A percentile compares a stretch with the other conserved stretches of the same genome.
Conservation (phyloP, 192 early-diverging fungal genomes). For the Linnemannia exigua region DNA sequence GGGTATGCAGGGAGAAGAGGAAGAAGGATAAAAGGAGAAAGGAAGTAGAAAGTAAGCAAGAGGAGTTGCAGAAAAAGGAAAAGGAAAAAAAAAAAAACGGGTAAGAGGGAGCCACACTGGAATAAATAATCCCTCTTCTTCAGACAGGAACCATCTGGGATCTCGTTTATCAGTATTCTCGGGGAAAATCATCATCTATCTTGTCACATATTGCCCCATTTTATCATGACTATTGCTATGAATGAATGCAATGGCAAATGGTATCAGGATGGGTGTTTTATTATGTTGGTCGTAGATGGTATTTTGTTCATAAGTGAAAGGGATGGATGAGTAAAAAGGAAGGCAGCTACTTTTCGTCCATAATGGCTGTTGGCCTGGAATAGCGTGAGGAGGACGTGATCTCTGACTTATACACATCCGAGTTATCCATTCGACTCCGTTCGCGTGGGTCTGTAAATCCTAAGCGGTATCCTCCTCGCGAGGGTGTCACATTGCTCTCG, state of each 20-base stretch:
- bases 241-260: too few relatives aligned
- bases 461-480: slow-evolving; percentile 27
- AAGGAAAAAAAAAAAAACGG: neutral
- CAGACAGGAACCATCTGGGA: neutral
- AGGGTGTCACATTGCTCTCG: slow-evolving; percentile 19
- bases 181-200: neutral
- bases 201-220: neutral
- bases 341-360: slow-evolving; percentile 42
- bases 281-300: slow-evolving; percentile 2
- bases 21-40: neutral
- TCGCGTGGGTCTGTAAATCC: slow-evolving; percentile 42
- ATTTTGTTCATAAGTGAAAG: neutral
- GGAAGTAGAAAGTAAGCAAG: neutral
- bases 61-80: neutral
- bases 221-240: too few relatives aligned
- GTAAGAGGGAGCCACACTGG: neutral
- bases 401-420: slow-evolving; percentile 46
- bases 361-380: slow-evolving; percentile 17
- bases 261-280: neutral
- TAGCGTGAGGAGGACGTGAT: slow-evolving; percentile 28
- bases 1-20: neutral
- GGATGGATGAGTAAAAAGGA: too few relatives aligned
- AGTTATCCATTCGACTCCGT: slow-evolving; percentile 39
- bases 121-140: neutral
- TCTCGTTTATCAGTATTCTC: neutral